These are phyloP conservation scores for Diaporthe sp. DNA, from an alignment of 2,329 filamentous ascomycete genomes.

Conservation along the genomic window DNA sequence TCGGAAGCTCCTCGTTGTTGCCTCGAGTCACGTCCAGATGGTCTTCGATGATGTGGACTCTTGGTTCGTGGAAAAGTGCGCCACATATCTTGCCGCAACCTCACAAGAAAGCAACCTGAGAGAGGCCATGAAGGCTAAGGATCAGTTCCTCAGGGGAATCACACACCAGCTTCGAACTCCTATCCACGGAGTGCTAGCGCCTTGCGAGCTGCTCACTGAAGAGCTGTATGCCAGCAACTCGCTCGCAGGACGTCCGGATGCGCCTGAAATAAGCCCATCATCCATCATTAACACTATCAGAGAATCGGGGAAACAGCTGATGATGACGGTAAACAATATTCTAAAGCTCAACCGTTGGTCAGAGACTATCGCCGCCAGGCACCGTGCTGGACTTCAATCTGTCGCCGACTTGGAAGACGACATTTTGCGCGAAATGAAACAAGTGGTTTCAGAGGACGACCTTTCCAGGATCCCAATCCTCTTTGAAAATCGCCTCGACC, in stretches of 20 bases:
- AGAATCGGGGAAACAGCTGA: constrained; percentile 52
- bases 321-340: constrained; percentile 56
- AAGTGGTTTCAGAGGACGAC: constrained; percentile 44
- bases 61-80: constrained; percentile 55
- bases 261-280: constrained; percentile 27
- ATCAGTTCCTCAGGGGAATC: constrained; percentile 55
- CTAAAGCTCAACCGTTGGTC: constrained; percentile 52
- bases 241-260: neutral
- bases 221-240: constrained; percentile 46
- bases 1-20: constrained; percentile 49
- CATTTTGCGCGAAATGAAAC: constrained; percentile 43
- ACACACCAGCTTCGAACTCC: constrained; percentile 59
- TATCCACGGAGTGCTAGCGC: constrained; percentile 56
- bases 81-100: constrained; percentile 48
- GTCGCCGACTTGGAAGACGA: constrained; percentile 42
- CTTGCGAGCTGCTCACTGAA: constrained; percentile 51
- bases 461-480: constrained; percentile 44
- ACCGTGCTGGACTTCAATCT: neutral
- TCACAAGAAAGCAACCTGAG: constrained; percentile 50
- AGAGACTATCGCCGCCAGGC: constrained; percentile 42
- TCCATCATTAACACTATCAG: constrained; percentile 48
- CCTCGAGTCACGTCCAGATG: constrained; percentile 51
- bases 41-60: constrained; percentile 59
- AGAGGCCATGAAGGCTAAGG: constrained; percentile 55
- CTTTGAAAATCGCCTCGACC: constrained; percentile 44